A percentile compares a stretch with the other conserved stretches of the same genome.
Conservation (phyloP, 2,329 filamentous ascomycete genomes). For the Coccinonectria pachysandricola region DNA sequence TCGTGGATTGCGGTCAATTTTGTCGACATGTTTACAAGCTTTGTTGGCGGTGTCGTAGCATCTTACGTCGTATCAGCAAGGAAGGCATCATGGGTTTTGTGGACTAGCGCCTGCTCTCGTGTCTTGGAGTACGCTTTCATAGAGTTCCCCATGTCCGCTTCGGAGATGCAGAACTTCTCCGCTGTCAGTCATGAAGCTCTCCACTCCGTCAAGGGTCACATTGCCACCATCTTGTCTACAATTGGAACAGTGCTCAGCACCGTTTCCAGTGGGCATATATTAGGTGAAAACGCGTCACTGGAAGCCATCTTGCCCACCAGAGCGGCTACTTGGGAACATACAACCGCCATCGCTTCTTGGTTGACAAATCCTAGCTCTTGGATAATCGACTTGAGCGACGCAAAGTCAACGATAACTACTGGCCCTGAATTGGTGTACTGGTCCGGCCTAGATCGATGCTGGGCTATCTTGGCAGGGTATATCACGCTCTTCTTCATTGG, state of each 20-base stretch:
- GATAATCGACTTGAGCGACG: constrained; percentile 45
- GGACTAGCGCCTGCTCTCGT: constrained; percentile 33
- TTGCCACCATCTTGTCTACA: constrained; percentile 30
- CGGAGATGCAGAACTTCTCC: constrained; percentile 67
- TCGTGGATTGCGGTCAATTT: constrained; percentile 34
- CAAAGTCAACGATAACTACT: constrained; percentile 27
- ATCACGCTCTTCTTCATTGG: constrained; percentile 63
- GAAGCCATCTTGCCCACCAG: constrained; percentile 6
- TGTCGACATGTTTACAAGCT: constrained; percentile 26
- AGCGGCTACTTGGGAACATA: constrained; percentile 9
- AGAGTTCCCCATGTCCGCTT: constrained; percentile 40
- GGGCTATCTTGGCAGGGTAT: constrained; percentile 75
- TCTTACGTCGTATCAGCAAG: constrained; percentile 22
- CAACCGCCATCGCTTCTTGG: constrained; percentile 10
- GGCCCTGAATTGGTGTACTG: constrained; percentile 56
- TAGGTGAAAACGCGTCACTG: constrained; percentile 8
- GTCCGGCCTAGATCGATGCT: constrained; percentile 53
- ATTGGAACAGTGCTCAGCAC: constrained; percentile 31
- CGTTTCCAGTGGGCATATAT: constrained; percentile 34
- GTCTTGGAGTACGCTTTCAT: constrained; percentile 40
- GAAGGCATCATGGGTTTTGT: constrained; percentile 33
- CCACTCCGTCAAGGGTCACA: constrained; percentile 45
- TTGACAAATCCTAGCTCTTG: constrained; percentile 42
- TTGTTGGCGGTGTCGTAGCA: constrained; percentile 23
- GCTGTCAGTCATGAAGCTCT: constrained; percentile 65